Conservation (phyloP, 148 eudicot species). For the Talinum fruticosum region DNA sequence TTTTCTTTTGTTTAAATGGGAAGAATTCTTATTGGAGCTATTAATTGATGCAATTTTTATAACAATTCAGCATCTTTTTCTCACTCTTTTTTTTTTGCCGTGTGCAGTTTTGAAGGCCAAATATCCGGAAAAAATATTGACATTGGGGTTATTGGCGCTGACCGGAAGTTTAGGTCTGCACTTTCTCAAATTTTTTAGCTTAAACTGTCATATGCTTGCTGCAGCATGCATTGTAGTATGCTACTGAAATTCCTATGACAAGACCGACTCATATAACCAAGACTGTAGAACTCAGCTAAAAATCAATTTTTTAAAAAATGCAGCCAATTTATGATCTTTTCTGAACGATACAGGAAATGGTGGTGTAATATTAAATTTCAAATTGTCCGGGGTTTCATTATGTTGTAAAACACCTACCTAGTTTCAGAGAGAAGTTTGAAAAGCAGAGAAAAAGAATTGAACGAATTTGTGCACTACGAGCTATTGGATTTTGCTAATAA, state of each 20-base stretch:
- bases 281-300: neutral
- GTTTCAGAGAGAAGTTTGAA: too few relatives aligned
- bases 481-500: too few relatives aligned
- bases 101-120: constrained; percentile 75
- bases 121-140: constrained; percentile 78
- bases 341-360: too few relatives aligned
- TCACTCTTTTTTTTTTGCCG: neutral
- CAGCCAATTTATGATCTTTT: neutral
- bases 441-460: neutral
- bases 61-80: neutral
- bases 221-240: too few relatives aligned
- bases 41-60: neutral
- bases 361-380: neutral
- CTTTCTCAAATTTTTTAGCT: neutral
- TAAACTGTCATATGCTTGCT: neutral
- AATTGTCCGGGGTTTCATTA: neutral
- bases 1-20: neutral
- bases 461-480: neutral
- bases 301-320: neutral
- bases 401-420: too few relatives aligned
- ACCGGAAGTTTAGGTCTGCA: constrained; percentile 61
- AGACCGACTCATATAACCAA: neutral
- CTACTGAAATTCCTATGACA: neutral
- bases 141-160: constrained; percentile 71
- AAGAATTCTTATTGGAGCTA: neutral